Conservation (phyloP, 1,139 yeast genomes). For the Blastobotrys ciferrii region DNA sequence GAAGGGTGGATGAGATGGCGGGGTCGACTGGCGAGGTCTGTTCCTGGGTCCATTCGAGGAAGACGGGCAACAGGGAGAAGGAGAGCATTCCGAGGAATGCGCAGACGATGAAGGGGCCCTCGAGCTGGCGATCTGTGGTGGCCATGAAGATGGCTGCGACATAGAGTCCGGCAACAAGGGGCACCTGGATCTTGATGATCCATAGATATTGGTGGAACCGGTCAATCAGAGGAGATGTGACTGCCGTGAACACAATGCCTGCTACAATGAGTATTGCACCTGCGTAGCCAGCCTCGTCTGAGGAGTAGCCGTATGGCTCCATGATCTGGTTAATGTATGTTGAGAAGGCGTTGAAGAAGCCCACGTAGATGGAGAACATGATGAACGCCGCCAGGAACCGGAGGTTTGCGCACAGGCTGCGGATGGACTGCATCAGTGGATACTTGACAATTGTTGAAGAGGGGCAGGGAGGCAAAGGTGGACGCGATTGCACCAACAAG, state of each 20-base stretch:
- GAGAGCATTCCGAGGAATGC: slow-evolving; percentile 38
- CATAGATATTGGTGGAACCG: slow-evolving; percentile 30
- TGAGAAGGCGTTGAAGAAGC: slow-evolving; percentile 39
- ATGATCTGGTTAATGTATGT: slow-evolving; percentile 37
- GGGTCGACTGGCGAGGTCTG: slow-evolving; percentile 38
- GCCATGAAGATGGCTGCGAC: slow-evolving; percentile 37
- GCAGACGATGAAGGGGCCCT: slow-evolving; percentile 36
- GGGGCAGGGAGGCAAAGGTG: slow-evolving; percentile 37
- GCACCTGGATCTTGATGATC: slow-evolving; percentile 31
- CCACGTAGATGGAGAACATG: slow-evolving; percentile 37
- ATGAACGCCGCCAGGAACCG: slow-evolving; percentile 28
- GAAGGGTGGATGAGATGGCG: slow-evolving; percentile 33
- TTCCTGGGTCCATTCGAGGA: slow-evolving; percentile 38
- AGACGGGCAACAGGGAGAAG: slow-evolving; percentile 36
- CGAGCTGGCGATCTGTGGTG: slow-evolving; percentile 28
- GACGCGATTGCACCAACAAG: slow-evolving; percentile 30
- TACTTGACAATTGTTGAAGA: slow-evolving; percentile 34
- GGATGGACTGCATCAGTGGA: slow-evolving; percentile 28
- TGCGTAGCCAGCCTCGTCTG: slow-evolving; percentile 37
- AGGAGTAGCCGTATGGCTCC: slow-evolving; percentile 37
- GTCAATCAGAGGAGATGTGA: slow-evolving; percentile 37
- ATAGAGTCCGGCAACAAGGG: slow-evolving; percentile 34
- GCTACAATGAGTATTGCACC: slow-evolving; percentile 37
- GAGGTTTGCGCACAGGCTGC: slow-evolving; percentile 20
- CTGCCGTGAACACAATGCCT: slow-evolving; percentile 36